Base-by-base conservation (phyloP, 352 stramenopile species). In the Albugo candida region DNA sequence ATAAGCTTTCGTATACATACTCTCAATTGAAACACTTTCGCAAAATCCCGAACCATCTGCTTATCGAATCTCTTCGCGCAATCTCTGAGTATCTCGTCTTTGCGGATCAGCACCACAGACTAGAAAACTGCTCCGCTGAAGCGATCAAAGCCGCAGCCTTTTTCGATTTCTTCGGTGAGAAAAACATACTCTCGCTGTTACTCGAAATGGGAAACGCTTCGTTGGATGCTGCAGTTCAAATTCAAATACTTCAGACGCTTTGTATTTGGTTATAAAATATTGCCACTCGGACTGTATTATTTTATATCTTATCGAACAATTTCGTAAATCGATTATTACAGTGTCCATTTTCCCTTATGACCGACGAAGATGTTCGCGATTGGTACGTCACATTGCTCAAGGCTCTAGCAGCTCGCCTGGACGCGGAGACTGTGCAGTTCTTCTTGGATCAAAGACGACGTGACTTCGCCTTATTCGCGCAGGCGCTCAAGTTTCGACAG, bases 151-250 rank as follows among this genome's bases (percentile, higher is more conserved):
- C 68, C 1, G 75, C 67, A 40, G 60, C 69, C 47, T 87, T 96
- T 48, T 97, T 97, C 60, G 85, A 95, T 54, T 97, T 96, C 65
- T 97, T 97, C 63, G 95, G 86, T 53, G 89, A 97, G 63, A 96
- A 96, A 52, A 96, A 95, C 57, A 93, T 97, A 40, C 59, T 97
- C 2, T 70, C 70, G 13, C 64, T 97, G 45, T 68, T 97, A 11
- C 67, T 97, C 10, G 70, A 93, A 39, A 44, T 92, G 17, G 81
- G 77, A 44, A 60, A 65, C 21, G 74, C 68, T 34, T 17, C 51
- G 55, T 58, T 71, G 18, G 63, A 57, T 16, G 52, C 79, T 14
- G 45, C 60, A n/a, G 72, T 88, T 54, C 93, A 97, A 63, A 74
- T 94, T 11, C 83, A 97, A 62, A 63, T 96, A 35, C 73, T 97